Evolutionary conservation across 306 rosid genomes (phyloP), one percentile per base, ranked within the genome.

Genomic region (Prunus mume): DNA sequence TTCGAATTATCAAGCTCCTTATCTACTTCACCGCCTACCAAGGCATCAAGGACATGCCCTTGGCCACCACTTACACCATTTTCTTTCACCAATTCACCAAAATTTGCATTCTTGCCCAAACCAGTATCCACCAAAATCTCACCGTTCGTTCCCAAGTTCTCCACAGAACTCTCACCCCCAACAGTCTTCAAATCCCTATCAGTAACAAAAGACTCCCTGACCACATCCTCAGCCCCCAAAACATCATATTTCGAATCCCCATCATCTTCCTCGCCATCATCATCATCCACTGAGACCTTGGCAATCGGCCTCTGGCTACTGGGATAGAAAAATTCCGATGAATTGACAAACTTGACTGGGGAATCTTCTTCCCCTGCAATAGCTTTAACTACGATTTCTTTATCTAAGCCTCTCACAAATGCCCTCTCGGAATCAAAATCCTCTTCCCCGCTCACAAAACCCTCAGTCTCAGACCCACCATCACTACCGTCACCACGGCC

Each of bases 371-470:
- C 82, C 28, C 70, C 78, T 10, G 45, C 13, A 41, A 64, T 41
- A 30, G 76, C 71, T 14, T 72, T 69, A 24, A 22, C 84, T 47
- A 76, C 45, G 49, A 74, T 12, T 49, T 71, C 82, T 46, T 67
- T 79, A 43, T 50, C 72, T 2, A 83, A 49, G 52, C 76, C 76
- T 7, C 82, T 84, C 10, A 67, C 76, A 80, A 88, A 46, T 9
- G 90, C 91, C 82, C 81, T 76, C n/a, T 78, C 79, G 52, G 85
- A 25, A n/a, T 80, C 93, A 2, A 88, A 83, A 41, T 85, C 93
- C 41, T 83, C 89, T 13, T 83, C 95, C 2, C 87, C 97, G 64
- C 93, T 92, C 60, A 79, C 28, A 45, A 92, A 91, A 51, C 96
- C 98, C 6, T 86, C 93, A 18, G 68, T 52, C 1, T 88, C 96